These are phyloP conservation scores for Hirschfeldia incana DNA, from an alignment of 345 rosid species.

Conservation along the genomic window DNA sequence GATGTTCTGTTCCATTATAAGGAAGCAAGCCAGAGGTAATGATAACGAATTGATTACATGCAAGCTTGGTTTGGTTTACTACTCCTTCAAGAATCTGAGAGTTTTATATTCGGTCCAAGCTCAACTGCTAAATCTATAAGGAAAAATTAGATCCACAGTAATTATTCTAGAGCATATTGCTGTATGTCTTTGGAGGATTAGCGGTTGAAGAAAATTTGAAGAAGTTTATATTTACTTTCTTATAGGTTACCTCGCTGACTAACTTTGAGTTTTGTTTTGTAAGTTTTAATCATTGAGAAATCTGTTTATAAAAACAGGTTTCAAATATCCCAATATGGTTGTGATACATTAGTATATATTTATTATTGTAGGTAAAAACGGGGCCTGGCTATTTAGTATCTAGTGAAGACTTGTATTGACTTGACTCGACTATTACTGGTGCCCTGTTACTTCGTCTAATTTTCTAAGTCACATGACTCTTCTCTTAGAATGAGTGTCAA, in stretches of 20 bases:
- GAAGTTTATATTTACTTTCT: not conserved
- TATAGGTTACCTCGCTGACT: not conserved
- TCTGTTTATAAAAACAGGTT: not conserved
- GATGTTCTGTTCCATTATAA: not conserved
- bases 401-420: conserved; percentile 5
- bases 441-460: conserved; percentile 26
- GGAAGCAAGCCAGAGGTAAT: not conserved
- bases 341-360: not conserved
- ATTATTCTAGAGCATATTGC: not conserved
- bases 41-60: not conserved
- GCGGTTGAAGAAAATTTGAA: not conserved
- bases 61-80: not conserved
- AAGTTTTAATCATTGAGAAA: not conserved
- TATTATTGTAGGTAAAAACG: not conserved
- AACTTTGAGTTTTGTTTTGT: not conserved
- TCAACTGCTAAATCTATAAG: not conserved
- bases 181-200: not conserved
- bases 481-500: not conserved
- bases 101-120: not conserved
- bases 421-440: not conserved
- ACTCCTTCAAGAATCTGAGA: not conserved
- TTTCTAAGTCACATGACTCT: conserved; percentile 28
- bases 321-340: not conserved
- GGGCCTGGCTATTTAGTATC: not conserved
- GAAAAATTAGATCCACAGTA: not conserved